These are phyloP conservation scores for Hypoxylon sp. DNA, from an alignment of 2,329 filamentous ascomycete species.

Conservation along the genomic window DNA sequence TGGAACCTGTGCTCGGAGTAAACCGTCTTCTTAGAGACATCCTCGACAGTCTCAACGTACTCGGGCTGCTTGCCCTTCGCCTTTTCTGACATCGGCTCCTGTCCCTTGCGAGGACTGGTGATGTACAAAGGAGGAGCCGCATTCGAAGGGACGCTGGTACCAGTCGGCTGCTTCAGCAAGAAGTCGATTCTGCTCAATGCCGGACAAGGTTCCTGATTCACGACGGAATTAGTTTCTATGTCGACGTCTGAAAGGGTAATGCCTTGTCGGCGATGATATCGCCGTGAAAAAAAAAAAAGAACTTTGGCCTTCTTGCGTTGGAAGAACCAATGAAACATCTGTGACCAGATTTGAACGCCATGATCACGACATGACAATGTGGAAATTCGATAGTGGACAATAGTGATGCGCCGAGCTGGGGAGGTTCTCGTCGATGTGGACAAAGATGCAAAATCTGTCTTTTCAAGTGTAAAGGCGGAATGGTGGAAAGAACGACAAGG, in stretches of 20 bases:
- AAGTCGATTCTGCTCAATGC: slow-evolving; percentile 38
- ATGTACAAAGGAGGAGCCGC: slow-evolving; percentile 27
- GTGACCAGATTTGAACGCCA: background rate
- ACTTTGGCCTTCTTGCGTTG: background rate
- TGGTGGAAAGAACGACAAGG: background rate
- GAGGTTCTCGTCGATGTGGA: background rate
- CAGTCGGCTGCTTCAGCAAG: slow-evolving; percentile 18
- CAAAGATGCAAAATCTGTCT: background rate
- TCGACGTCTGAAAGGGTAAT: background rate
- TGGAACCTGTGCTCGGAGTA: slow-evolving; percentile 4
- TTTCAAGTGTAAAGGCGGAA: background rate
- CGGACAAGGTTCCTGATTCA: background rate
- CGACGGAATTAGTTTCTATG: background rate
- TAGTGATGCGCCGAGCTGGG: background rate
- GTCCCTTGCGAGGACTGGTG: background rate
- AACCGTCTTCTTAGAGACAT: background rate
- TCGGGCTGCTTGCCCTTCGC: slow-evolving; percentile 4
- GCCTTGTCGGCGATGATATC: background rate
- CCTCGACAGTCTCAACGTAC: background rate
- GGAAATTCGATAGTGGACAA: background rate
- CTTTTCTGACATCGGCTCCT: background rate
- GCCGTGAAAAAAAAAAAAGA: background rate
- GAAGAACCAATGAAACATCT: background rate
- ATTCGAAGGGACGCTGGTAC: slow-evolving; percentile 4
- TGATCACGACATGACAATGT: background rate